Conservation (phyloP, 2,329 filamentous ascomycete genomes). For the Sarocladiaceae sp. region DNA sequence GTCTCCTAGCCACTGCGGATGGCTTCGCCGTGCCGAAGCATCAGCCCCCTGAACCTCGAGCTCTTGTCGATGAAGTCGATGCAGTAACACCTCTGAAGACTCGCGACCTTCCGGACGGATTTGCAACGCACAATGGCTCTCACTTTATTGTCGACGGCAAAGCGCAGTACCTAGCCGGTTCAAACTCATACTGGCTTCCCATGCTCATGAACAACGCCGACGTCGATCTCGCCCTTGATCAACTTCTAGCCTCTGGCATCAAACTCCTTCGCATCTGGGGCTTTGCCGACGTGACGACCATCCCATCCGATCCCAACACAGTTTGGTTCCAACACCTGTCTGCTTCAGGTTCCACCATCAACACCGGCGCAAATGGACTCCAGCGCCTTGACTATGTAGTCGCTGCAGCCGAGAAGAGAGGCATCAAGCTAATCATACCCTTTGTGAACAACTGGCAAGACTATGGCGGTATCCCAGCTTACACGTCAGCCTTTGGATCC, state of each 20-base stretch:
- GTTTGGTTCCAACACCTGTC: conserved; percentile 51
- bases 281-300: conserved; percentile 50
- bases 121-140: conserved; percentile 21
- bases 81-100: neutral
- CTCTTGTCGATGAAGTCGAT: neutral
- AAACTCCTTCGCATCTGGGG: conserved; percentile 59
- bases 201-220: conserved; percentile 51
- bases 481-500: conserved; percentile 54
- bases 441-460: conserved; percentile 67
- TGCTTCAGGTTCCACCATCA: conserved; percentile 48
- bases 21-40: neutral
- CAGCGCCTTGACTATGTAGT: conserved; percentile 60
- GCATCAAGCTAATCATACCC: conserved; percentile 60
- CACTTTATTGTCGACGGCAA: conserved; percentile 40
- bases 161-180: conserved; percentile 46
- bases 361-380: conserved; percentile 57
- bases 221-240: conserved; percentile 47
- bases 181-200: conserved; percentile 54
- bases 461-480: conserved; percentile 62
- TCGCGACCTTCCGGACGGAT: conserved; percentile 11
- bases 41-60: neutral
- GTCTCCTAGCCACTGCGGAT: neutral
- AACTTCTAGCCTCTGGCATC: conserved; percentile 45
- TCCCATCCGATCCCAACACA: conserved; percentile 18
- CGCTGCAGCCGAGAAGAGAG: conserved; percentile 50